Conservation (phyloP, 345 rosid species). For the Sonneratia caseolaris region DNA sequence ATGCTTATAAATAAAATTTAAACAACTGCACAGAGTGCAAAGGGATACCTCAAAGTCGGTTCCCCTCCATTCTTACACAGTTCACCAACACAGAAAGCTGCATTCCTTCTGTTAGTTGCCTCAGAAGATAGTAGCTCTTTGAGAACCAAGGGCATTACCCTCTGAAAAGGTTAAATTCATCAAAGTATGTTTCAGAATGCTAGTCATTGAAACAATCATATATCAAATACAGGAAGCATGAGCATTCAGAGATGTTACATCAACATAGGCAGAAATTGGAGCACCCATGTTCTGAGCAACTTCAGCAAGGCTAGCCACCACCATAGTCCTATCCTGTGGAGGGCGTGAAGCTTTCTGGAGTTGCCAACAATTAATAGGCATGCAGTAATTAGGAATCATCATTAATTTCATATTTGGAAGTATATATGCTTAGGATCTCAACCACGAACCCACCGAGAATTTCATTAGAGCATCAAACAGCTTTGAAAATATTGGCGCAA, state of each 20-base stretch:
- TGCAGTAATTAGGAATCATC: not conserved
- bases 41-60: slow-evolving; percentile 72
- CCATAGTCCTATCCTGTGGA: slow-evolving; percentile 90
- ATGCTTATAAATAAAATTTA: not conserved
- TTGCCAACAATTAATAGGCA: not conserved
- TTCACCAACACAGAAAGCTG: slow-evolving; percentile 98
- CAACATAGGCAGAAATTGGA: slow-evolving; percentile 50
- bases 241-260: slow-evolving; percentile 35
- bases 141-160: slow-evolving; percentile 82
- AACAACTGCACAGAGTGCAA: not conserved
- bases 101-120: slow-evolving; percentile 93
- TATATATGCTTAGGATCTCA: slow-evolving; percentile 15
- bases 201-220: not conserved
- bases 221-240: not conserved
- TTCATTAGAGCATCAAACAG: slow-evolving; percentile 94
- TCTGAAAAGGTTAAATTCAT: slow-evolving; percentile 38
- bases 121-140: slow-evolving; percentile 77
- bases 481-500: slow-evolving; percentile 74
- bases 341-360: slow-evolving; percentile 40
- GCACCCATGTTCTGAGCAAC: slow-evolving; percentile 98
- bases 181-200: not conserved
- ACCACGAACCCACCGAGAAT: slow-evolving; percentile 55
- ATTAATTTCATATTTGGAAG: slow-evolving; percentile 71
- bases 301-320: slow-evolving; percentile 96
- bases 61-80: slow-evolving; percentile 94